phyloP scores from a whole-genome alignment of 176 grass and related monocot species.

The Panicum miliaceum region DNA sequence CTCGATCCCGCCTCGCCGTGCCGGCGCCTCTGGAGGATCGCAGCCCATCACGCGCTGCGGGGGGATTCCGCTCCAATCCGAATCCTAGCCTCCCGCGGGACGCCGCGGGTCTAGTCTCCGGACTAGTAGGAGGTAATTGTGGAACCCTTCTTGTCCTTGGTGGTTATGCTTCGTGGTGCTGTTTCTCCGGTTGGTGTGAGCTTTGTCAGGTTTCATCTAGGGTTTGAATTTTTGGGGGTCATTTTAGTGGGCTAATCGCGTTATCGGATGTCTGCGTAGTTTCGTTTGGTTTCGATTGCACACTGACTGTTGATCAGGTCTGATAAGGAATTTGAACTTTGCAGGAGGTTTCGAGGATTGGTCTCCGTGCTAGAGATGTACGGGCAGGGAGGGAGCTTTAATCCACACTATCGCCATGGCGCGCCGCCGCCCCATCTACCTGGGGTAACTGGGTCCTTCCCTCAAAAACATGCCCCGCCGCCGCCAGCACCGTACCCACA shows the following conservation, averaged over 20 bases:
- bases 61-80: not conserved
- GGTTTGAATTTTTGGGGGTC: conserved; percentile 15
- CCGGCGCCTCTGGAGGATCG: not conserved
- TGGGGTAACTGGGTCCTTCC: conserved; percentile 20
- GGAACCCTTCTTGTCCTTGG: not conserved
- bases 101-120: not conserved
- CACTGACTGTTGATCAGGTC: not conserved
- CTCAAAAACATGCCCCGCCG: conserved; percentile 25
- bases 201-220: conserved; percentile 37
- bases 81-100: not conserved
- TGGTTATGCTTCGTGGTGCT: not conserved
- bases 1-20: not conserved
- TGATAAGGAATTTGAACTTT: conserved; percentile 30
- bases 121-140: conserved; percentile 33
- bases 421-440: conserved; percentile 33
- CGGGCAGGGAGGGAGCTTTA: conserved; percentile 55
- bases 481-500: conserved; percentile 15
- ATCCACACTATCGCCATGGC: conserved; percentile 41
- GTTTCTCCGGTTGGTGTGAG: not conserved
- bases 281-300: conserved; percentile 10
- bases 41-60: not conserved
- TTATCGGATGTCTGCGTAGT: not conserved
- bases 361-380: conserved; percentile 57
- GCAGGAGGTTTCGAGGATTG: conserved; percentile 47
- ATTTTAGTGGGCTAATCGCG: conserved; percentile 13